Conservation (phyloP, 2,329 filamentous ascomycete genomes). For the Monosporascus sp. region DNA sequence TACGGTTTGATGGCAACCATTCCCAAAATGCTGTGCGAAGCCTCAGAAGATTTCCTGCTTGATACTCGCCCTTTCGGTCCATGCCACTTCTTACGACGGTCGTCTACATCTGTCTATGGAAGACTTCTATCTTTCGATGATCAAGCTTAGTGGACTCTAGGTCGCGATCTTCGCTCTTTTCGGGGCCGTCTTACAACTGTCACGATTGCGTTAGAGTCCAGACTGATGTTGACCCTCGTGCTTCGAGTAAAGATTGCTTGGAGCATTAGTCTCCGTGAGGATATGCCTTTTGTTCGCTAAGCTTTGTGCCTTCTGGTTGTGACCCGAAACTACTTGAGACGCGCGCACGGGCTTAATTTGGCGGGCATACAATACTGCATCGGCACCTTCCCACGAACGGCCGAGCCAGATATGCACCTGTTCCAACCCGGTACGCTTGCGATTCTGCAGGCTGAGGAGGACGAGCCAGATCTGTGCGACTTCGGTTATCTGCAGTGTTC, state of each 20-base stretch:
- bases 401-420: background rate
- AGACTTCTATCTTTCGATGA: too few species aligned
- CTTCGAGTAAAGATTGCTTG: background rate
- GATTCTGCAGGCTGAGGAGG: constrained; percentile 24
- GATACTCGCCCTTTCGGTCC: background rate
- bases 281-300: background rate
- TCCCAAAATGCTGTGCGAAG: too few species aligned
- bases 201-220: background rate
- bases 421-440: constrained; percentile 20
- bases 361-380: background rate
- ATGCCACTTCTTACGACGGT: too few species aligned
- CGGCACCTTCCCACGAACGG: constrained; percentile 2
- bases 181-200: background rate
- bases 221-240: background rate
- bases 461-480: constrained; percentile 27
- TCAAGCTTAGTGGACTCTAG: background rate
- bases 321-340: background rate
- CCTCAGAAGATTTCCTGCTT: background rate
- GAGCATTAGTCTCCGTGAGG: background rate
- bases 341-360: background rate
- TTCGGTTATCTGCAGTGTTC: constrained; percentile 28
- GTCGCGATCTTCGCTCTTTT: background rate
- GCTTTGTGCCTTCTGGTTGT: background rate
- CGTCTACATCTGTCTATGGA: too few species aligned
- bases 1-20: background rate